Percentiles rank a stretch among this genome's conserved stretches.
phyloP scores from a whole-genome alignment of 1,284 basidiomycete species.

The Sporisorium graminicola region DNA sequence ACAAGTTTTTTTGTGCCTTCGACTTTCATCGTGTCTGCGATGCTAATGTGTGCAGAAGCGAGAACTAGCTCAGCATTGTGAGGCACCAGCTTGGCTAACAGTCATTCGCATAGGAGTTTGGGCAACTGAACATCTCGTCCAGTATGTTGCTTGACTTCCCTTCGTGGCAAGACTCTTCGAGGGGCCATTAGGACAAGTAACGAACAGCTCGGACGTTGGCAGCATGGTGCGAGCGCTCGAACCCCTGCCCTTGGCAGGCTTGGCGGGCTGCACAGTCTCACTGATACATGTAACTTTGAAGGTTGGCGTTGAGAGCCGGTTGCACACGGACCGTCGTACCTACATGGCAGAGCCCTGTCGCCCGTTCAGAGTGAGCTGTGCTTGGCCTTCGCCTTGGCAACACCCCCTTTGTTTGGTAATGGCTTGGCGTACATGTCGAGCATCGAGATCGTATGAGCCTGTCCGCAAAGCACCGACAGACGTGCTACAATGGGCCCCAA shows the following conservation, averaged over 20 bases:
- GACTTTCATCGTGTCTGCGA: neutral
- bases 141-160: neutral
- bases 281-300: neutral
- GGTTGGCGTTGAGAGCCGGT: too few relatives aligned
- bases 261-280: neutral
- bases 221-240: conserved; percentile 11
- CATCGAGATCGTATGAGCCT: neutral
- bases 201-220: neutral
- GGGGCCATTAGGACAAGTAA: neutral
- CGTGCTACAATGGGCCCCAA: too few relatives aligned
- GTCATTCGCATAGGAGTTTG: neutral
- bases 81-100: neutral
- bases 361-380: neutral
- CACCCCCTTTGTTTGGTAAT: neutral
- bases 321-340: neutral
- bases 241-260: conserved; percentile 22
- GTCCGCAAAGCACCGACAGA: too few relatives aligned
- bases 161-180: neutral
- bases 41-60: neutral
- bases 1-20: neutral
- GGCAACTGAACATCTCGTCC: too few relatives aligned
- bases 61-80: neutral
- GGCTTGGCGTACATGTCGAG: neutral
- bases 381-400: conserved; percentile 5
- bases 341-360: neutral